phyloP scores from a whole-genome alignment of 2,329 filamentous ascomycete species.

The Uncinocarpus reesii region DNA sequence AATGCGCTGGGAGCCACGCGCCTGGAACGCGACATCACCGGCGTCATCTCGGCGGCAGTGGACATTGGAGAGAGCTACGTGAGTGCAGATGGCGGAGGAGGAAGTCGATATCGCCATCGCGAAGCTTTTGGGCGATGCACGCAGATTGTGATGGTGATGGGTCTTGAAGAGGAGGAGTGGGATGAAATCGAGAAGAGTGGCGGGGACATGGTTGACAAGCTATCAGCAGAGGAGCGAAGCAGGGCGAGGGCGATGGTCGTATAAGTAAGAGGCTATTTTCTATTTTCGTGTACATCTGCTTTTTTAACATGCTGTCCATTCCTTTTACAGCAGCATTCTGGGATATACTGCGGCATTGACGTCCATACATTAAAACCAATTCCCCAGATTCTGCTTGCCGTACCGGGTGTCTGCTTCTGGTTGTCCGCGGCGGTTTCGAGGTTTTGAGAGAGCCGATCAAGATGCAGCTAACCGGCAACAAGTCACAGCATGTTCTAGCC shows the following conservation, averaged over 20 bases:
- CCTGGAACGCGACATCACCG: constrained; percentile 73
- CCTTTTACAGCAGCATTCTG: too few species aligned
- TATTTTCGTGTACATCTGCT: neutral
- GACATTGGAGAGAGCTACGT: constrained; percentile 29
- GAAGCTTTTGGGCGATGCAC: constrained; percentile 65
- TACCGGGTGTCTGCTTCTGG: too few species aligned
- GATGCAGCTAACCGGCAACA: too few species aligned
- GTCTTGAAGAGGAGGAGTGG: constrained; percentile 96
- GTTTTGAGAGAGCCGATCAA: too few species aligned
- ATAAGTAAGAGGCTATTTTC: constrained; percentile 2
- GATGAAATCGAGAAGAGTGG: constrained; percentile 55
- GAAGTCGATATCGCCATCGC: constrained; percentile 60
- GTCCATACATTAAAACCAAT: too few species aligned
- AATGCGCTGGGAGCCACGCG: constrained; percentile 73
- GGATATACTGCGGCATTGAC: too few species aligned
- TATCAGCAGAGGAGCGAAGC: constrained; percentile 62
- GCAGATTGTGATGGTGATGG: constrained; percentile 76
- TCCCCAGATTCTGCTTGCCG: too few species aligned
- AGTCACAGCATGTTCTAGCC: too few species aligned
- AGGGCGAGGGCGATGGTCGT: constrained; percentile 59
- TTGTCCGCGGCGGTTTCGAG: too few species aligned
- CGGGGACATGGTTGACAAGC: constrained; percentile 50
- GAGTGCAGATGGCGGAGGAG: constrained; percentile 23
- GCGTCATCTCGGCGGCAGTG: constrained; percentile 50
- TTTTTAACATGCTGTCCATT: too few species aligned